Evolutionary conservation across 345 rosid species (phyloP).

Genomic region (Eucalyptus melliodora): DNA sequence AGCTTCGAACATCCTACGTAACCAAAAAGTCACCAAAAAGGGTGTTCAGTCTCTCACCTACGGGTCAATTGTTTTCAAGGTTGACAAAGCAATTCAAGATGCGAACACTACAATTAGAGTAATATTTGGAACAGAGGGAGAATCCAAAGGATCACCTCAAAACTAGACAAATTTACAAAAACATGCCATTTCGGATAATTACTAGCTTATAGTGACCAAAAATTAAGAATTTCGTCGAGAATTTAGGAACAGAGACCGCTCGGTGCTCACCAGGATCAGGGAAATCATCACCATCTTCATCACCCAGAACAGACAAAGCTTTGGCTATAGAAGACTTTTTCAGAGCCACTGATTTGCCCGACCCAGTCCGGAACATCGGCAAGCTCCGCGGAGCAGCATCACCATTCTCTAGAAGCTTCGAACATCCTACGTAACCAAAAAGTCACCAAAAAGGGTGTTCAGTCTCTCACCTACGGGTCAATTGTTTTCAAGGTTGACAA

Average conservation of each 20-base stretch:
- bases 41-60: not conserved
- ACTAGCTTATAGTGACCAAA: not conserved
- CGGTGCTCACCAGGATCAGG: slow-evolving; percentile 11
- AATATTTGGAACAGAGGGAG: not conserved
- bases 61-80: not conserved
- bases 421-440: slow-evolving; percentile 11
- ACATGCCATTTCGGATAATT: not conserved
- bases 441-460: not conserved
- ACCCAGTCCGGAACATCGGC: slow-evolving; percentile 57
- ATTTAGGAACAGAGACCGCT: not conserved
- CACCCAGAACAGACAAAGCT: slow-evolving; percentile 46
- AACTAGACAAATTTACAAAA: not conserved
- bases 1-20: slow-evolving; percentile 30
- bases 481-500: not conserved
- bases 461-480: not conserved
- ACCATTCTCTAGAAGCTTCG: slow-evolving; percentile 26
- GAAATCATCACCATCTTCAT: not conserved
- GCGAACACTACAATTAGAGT: not conserved
- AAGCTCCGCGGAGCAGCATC: slow-evolving; percentile 3
- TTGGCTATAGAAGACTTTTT: slow-evolving; percentile 55
- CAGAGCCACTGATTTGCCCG: slow-evolving; percentile 42
- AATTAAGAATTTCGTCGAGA: not conserved
- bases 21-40: not conserved
- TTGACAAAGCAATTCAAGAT: not conserved
- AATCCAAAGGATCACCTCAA: not conserved